Evolutionary conservation across 345 rosid genomes (phyloP).

Genomic region (Anastatica hierochuntica): DNA sequence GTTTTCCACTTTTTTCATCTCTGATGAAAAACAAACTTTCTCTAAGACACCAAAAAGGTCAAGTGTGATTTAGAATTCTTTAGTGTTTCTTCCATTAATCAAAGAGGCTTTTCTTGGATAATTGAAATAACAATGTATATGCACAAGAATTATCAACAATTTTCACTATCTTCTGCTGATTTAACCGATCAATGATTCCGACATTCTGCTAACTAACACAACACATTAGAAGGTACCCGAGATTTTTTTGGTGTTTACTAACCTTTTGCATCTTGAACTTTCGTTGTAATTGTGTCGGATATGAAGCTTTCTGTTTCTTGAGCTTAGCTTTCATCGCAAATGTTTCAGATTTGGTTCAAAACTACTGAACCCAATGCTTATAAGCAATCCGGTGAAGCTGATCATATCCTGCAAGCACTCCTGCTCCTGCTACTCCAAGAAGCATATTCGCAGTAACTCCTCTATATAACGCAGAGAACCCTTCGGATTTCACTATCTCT

Average conservation of each 20-base stretch:
- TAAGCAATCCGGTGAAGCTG: constrained; percentile 62
- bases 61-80: no score
- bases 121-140: constrained; percentile 13
- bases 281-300: no score
- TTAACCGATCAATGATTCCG: constrained; percentile 6
- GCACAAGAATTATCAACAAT: constrained; percentile 23
- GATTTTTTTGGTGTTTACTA: constrained; percentile 12
- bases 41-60: constrained; percentile 4
- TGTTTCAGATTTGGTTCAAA: neutral
- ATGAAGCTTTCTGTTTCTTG: neutral
- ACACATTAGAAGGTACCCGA: constrained; percentile 7
- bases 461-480: constrained; percentile 52
- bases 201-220: constrained; percentile 10
- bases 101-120: constrained; percentile 5
- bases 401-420: constrained; percentile 89
- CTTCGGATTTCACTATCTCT: constrained; percentile 67
- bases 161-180: constrained; percentile 11
- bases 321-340: neutral
- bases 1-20: neutral
- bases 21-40: constrained; percentile 2
- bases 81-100: no score
- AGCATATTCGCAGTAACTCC: constrained; percentile 94
- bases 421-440: constrained; percentile 92
- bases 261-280: no score
- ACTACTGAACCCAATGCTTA: constrained; percentile 30